Evolutionary conservation across 2,329 filamentous ascomycete species (phyloP), one percentile per base, ranked within the genome.

Genomic region (Esteya vermicola): DNA sequence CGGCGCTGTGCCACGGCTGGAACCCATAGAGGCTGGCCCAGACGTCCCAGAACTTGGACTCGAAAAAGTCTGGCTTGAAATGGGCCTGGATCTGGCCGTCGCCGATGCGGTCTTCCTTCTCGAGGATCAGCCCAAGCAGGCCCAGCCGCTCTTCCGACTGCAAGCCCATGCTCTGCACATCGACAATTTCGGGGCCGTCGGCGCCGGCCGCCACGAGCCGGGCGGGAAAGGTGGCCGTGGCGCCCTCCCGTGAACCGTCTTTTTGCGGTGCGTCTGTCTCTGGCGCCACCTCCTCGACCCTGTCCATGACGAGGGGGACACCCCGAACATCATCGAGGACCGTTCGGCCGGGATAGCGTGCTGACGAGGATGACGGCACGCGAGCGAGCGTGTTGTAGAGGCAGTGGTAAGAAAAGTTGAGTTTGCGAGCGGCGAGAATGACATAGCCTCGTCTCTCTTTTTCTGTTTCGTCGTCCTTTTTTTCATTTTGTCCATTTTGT

Each of bases 1-100:
- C 43, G 10, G 52, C 52, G 40, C 51, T 53, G 42, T 56, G 52
- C 49, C 53, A 55, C 19, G 52, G 51, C 43, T 54, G 48, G 43
- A 55, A 56, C 8, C 50, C 51, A 43, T 50, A 54, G 46, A 52
- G 53, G 16, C 50, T 54, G 26, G 47, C 49, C 53, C 53, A 55
- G 43, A 53, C 51, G 32, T 50, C 53, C 53, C 53, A 55, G 44
- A 55, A 55, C 36, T 52, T 52, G n/a, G 47, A 50, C 41, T 50
- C 39, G 41, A 54, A 55, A 34, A 55, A 55, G 13, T 40, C 44
- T 12, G 45, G 45, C 38, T 39, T 27, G 40, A 46, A 46, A 36
- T 44, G 44, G 9, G 44, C 35, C 41, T 47, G 45, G 35, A 47
- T 47, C 40, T 47, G 39, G 9, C 41, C 31, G 33, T 40, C 34